phyloP scores from a whole-genome alignment of 2,329 filamentous ascomycete genomes.

The Aspergillus sojae region DNA sequence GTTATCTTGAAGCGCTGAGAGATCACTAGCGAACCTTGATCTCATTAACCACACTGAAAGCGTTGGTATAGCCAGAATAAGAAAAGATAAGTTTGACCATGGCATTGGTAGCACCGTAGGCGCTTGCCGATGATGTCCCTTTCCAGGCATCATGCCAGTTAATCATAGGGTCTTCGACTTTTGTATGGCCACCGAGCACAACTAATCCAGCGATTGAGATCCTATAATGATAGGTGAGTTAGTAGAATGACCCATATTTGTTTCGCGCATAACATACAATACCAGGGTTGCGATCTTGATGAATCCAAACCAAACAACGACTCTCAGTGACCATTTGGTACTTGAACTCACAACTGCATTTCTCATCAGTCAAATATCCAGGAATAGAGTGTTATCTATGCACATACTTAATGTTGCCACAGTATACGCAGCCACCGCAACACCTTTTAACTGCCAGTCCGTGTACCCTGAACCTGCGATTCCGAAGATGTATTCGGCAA shows the following conservation, averaged over 20 bases:
- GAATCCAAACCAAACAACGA: slow-evolving; percentile 5
- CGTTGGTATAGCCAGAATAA: background rate
- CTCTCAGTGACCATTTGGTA: background rate
- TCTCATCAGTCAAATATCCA: background rate
- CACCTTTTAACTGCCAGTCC: background rate
- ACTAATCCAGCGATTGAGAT: background rate
- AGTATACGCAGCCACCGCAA: background rate
- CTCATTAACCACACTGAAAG: slow-evolving; percentile 2
- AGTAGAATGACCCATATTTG: too few species aligned
- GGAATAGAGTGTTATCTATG: too few species aligned
- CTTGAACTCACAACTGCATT: background rate
- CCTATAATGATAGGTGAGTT: background rate
- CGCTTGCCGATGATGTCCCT: background rate
- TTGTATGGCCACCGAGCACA: background rate
- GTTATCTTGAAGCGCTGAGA: too few species aligned
- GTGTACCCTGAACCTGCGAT: background rate
- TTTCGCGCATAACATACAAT: background rate
- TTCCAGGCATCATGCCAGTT: slow-evolving; percentile 2
- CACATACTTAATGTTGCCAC: background rate
- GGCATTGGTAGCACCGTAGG: background rate
- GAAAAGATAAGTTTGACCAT: slow-evolving; percentile 1
- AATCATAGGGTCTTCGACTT: background rate
- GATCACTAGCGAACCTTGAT: background rate
- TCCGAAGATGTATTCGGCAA: background rate
- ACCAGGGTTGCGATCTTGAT: background rate